Percentiles rank a stretch among this genome's conserved stretches.
Evolutionary conservation across 352 stramenopile genomes (phyloP).

Genomic region (Elongisporangium undulatum): DNA sequence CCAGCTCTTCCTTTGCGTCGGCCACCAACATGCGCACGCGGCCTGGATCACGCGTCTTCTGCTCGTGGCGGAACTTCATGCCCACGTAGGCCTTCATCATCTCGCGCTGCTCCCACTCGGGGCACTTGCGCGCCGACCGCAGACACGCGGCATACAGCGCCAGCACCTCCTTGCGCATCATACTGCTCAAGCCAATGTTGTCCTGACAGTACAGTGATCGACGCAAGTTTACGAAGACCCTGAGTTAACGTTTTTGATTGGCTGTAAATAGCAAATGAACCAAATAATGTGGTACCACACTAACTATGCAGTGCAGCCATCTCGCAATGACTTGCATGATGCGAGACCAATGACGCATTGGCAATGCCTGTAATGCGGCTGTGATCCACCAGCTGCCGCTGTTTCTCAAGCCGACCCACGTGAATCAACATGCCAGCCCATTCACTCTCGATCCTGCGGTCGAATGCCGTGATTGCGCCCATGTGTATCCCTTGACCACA

Average conservation of each 20-base stretch:
- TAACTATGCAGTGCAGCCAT: neutral
- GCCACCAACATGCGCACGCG: conserved; percentile 49
- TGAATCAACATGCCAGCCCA: no score
- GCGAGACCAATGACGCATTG: no score
- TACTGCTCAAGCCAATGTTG: neutral
- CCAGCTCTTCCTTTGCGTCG: conserved; percentile 70
- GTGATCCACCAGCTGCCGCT: no score
- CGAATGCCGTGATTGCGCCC: no score
- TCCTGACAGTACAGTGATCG: neutral
- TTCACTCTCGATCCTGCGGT: no score
- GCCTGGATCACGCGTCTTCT: conserved; percentile 38
- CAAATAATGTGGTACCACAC: neutral
- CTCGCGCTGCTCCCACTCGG: conserved; percentile 75
- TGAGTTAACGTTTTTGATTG: neutral
- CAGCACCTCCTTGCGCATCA: conserved; percentile 39
- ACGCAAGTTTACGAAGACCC: neutral
- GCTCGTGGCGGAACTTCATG: conserved; percentile 75
- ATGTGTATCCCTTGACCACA: neutral
- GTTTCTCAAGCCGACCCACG: no score
- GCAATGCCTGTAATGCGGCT: neutral
- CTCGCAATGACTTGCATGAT: neutral
- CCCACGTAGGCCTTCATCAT: conserved; percentile 80
- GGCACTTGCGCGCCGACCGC: conserved; percentile 65
- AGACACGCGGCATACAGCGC: conserved; percentile 69
- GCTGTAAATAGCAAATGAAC: neutral